Base-by-base conservation (phyloP, 1,284 basidiomycete species). In the Moesziomyces sp. region DNA sequence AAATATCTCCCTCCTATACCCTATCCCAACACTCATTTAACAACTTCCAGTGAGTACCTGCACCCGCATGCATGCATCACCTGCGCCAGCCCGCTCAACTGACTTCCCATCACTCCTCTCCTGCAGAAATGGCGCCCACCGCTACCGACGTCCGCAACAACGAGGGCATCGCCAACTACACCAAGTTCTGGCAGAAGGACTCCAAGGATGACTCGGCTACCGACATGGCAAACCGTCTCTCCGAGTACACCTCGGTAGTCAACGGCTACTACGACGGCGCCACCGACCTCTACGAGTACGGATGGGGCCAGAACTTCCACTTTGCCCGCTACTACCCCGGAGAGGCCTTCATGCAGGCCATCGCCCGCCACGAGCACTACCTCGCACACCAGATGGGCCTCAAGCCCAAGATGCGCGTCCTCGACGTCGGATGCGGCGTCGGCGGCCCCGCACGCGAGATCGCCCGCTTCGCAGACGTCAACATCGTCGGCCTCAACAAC, bases 301-400 rank as follows among this genome's bases (percentile, higher is more conserved):
- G 93, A 30, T 96, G 93, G 94, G 89, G 89, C 8, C 87, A 91
- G 65, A 95, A 92, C 48, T 99, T 99, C 90, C 96, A 99, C 87
- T 99, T 99, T 86, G 97, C 93, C 58, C 93, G 97, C 44, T 99
- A 97, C 88, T 94, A 93, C 89, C 92, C 91, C 85, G 97, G 96
- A 73, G 97, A 99, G 86, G 89, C 90, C 1, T 98, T 99, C 85
- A 85, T 87, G 70, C 88, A 89, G 83, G 88, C 88, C 49, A 87
- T 99, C 60, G 95, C 96, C 18, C 91, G 97, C 56, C 96, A 99
- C 84, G 96, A 99, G 87, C 96, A 99, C 87, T 99, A 96, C 87
- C 93, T 99, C 71, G 91, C 95, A 94, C 74, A 73, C 46, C 64
- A 69, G 34, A 84, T 84, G 83, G 44, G 53, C 21, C 71, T 84